Evolutionary conservation across 495 filamentous ascomycete species (phyloP).

Genomic region (Daldinia bambusicola): DNA sequence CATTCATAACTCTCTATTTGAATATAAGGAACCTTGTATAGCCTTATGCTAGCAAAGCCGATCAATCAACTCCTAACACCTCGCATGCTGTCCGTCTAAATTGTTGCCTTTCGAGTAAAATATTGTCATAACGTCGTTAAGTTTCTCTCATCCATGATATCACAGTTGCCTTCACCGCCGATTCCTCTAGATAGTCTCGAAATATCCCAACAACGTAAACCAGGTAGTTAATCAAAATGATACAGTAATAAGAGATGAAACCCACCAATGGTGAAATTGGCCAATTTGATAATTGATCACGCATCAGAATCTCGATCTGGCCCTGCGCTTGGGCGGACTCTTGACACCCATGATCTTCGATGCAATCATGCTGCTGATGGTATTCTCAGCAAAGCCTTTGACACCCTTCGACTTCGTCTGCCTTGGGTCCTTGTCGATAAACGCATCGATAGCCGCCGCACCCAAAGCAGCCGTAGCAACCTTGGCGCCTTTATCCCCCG

Average conservation of each 20-base stretch:
- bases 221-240: background rate
- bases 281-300: background rate
- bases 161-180: background rate
- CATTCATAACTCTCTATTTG: background rate
- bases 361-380: constrained; percentile 45
- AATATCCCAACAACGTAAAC: background rate
- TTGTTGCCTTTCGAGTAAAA: constrained; percentile 4
- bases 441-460: constrained; percentile 53
- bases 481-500: constrained; percentile 52
- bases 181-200: background rate
- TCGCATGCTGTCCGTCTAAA: constrained; percentile 19
- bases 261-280: background rate
- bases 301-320: constrained; percentile 14
- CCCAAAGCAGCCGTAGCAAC: constrained; percentile 57
- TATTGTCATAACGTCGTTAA: constrained; percentile 27
- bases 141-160: constrained; percentile 2
- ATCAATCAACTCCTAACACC: constrained; percentile 22
- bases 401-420: constrained; percentile 37
- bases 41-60: constrained; percentile 20
- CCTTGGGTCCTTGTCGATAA: constrained; percentile 47
- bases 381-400: constrained; percentile 46
- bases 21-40: background rate
- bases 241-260: background rate
- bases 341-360: constrained; percentile 44
- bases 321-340: constrained; percentile 9